Evolutionary conservation across 768 basidiomycete genomes (phyloP), one percentile per base, ranked within the genome.

Genomic region (Russula compacta): DNA sequence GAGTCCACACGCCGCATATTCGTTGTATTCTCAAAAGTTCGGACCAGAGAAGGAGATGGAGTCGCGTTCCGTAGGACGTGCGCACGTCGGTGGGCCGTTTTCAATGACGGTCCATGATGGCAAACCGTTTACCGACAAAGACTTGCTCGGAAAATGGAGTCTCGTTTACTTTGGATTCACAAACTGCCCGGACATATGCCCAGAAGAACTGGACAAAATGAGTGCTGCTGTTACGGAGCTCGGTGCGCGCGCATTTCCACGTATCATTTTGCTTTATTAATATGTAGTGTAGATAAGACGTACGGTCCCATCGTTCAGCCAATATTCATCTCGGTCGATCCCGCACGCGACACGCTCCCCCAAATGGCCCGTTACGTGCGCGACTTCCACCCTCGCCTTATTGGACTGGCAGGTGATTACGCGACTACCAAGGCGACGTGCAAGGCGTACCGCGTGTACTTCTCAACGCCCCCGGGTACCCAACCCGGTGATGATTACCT

Each of bases 111-210:
- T 84, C 7, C 85, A 87, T 50, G 75, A 83, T 9, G 84, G 83
- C 58, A 71, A 70, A 57, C 72, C 81, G 0, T 98, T 93, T 74
- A 88, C 92, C 1, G 87, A 98, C 48, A 75, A 88, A 57, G 82
- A 95, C 69, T 76, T 98, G 49, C 73, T 88, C 29, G 95, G 94
- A 39, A 89, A 90, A 75, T 98, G 92, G 92, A 88, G 80, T n/a
- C 75, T 92, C 61, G 80, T 91, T 49, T 92, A 98, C 76, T 99
- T 99, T 74, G 97, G 97, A n/a, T 99, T 98, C 77, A 95, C 95
- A 35, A 95, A 99, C 73, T 99, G 97, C 73, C 95, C 97, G 6
- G 97, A 99, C 73, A 98, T 99, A 56, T 99, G 97, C 70, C 97
- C 97, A 1, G 91, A 95, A 57, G 95, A 98, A 74, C 79, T 99